A percentile compares a stretch with the other conserved stretches of the same genome.
phyloP scores from a whole-genome alignment of 2,329 filamentous ascomycete species.

The Zopfia rhizophila region DNA sequence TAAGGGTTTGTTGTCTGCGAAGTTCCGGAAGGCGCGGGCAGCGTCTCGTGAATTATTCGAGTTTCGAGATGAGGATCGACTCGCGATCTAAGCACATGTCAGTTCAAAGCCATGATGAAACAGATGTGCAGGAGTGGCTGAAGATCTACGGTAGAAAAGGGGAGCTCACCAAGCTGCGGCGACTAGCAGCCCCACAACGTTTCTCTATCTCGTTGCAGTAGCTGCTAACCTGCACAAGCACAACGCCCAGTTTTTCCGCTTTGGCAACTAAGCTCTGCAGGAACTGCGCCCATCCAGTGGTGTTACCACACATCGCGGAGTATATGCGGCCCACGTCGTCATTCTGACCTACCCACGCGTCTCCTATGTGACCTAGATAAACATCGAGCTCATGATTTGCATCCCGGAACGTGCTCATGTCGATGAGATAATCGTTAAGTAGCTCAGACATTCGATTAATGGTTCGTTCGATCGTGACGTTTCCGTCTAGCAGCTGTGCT shows the following conservation, averaged over 20 bases:
- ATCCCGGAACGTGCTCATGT: constrained; percentile 80
- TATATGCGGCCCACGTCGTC: constrained; percentile 77
- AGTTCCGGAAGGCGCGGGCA: constrained; percentile 43
- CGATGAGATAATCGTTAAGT: constrained; percentile 80
- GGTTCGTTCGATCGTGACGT: constrained; percentile 91
- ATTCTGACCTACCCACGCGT: constrained; percentile 67
- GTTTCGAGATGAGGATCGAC: constrained; percentile 50
- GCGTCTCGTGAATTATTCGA: constrained; percentile 47
- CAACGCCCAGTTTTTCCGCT: constrained; percentile 74
- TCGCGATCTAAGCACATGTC: constrained; percentile 42
- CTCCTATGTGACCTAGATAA: constrained; percentile 76
- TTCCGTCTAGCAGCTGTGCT: constrained; percentile 82
- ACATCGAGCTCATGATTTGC: constrained; percentile 79
- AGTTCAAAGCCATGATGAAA: constrained; percentile 25
- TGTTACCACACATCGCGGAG: constrained; percentile 90
- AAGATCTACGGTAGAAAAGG: constrained; percentile 13
- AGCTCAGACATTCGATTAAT: constrained; percentile 79
- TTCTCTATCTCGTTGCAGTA: constrained; percentile 88
- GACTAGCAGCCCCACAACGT: constrained; percentile 83
- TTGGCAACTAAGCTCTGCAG: constrained; percentile 80
- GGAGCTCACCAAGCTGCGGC: constrained; percentile 74
- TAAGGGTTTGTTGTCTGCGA: constrained; percentile 48
- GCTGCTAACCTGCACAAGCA: constrained; percentile 76
- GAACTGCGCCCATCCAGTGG: constrained; percentile 87
- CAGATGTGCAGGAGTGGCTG: constrained; percentile 8